A percentile compares a stretch with the other conserved stretches of the same genome.
Conservation (phyloP, 1,139 yeast genomes). For the Eremothecium cymbalariae region DNA sequence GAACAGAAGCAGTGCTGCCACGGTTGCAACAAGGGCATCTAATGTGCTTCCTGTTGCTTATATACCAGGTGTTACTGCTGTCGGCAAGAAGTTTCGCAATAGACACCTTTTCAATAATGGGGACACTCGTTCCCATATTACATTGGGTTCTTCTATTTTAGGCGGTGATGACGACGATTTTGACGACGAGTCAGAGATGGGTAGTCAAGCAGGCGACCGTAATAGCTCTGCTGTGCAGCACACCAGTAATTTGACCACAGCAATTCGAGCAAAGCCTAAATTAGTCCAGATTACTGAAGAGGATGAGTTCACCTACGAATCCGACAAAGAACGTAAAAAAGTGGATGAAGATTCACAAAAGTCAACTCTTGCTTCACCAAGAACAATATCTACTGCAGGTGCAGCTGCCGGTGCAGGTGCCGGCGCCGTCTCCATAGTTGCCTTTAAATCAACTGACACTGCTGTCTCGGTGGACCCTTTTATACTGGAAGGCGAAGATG, state of each 20-base stretch:
- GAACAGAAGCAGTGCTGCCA: constrained; percentile 43
- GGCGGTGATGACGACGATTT: constrained; percentile 24
- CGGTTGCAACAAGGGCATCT: constrained; percentile 68
- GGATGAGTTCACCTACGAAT: constrained; percentile 12
- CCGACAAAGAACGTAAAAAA: constrained; percentile 9
- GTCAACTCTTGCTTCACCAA: too few relatives aligned
- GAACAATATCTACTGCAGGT: neutral
- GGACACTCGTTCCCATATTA: constrained; percentile 30
- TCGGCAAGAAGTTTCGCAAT: constrained; percentile 17
- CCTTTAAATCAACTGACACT: too few relatives aligned
- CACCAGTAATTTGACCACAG: constrained; percentile 39
- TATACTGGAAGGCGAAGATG: constrained; percentile 17
- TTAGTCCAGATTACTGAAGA: constrained; percentile 48
- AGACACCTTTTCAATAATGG: constrained; percentile 17
- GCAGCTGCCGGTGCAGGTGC: neutral
- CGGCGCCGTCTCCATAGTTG: neutral
- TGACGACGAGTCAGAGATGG: constrained; percentile 11
- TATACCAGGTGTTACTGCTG: constrained; percentile 84
- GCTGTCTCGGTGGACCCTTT: too few relatives aligned
- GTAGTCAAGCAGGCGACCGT: constrained; percentile 5
- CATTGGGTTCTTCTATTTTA: constrained; percentile 31
- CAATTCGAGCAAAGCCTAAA: constrained; percentile 62
- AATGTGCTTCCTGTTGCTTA: constrained; percentile 90
- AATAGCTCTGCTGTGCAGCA: constrained; percentile 5
- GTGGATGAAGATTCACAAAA: neutral